Conservation (phyloP, 208 protist species). For the Herpetomonas samuelpessoai region DNA sequence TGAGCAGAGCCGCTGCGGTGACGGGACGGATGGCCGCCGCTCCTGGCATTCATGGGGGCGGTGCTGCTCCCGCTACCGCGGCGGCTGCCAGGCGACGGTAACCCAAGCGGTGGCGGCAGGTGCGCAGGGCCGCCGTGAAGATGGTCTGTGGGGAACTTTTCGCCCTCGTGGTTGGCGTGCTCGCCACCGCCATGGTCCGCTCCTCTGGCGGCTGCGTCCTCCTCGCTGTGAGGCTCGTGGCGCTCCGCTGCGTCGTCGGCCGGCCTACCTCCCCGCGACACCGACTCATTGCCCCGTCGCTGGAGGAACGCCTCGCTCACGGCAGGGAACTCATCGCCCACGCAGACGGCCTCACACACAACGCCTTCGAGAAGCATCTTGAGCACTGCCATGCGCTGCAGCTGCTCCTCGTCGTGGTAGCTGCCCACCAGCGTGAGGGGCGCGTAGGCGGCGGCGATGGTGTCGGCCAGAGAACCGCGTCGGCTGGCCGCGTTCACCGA, state of each 20-base stretch:
- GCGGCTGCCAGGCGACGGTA: neutral
- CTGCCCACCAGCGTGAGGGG: slow-evolving; percentile 46
- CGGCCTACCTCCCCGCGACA: neutral
- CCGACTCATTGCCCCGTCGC: neutral
- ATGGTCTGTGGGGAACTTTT: slow-evolving; percentile 1
- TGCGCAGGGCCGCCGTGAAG: neutral
- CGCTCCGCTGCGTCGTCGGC: neutral
- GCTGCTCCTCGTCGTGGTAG: slow-evolving; percentile 57
- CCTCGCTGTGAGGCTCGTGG: neutral
- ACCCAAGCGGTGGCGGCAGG: too few relatives aligned
- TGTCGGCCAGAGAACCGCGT: neutral
- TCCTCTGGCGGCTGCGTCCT: neutral
- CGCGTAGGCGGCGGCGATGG: slow-evolving; percentile 11
- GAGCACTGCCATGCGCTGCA: slow-evolving; percentile 55
- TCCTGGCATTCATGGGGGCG: neutral
- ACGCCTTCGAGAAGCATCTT: slow-evolving; percentile 71
- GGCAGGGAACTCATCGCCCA: slow-evolving; percentile 28
- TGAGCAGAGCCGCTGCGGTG: neutral
- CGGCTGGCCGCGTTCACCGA: slow-evolving; percentile 2
- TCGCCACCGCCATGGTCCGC: neutral
- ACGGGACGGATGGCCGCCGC: neutral
- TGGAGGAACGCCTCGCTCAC: neutral
- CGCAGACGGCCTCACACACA: slow-evolving; percentile 56
- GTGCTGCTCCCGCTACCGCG: neutral
- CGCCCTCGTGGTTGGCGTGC: neutral